Percentiles rank a stretch among this genome's conserved stretches.
Conservation (phyloP, 192 early-diverging fungal species). For the Rhizophagus sp. region DNA sequence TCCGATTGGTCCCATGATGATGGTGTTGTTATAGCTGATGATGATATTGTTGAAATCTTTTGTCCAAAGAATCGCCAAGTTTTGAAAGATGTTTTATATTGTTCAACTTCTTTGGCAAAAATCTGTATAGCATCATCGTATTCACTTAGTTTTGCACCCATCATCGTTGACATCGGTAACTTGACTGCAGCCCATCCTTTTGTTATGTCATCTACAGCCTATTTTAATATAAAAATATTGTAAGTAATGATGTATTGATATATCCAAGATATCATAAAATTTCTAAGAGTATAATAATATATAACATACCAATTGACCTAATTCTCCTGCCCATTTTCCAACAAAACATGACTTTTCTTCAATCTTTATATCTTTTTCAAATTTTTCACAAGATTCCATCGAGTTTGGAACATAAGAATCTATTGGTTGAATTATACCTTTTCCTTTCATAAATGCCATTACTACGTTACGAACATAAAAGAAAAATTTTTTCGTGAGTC, state of each 20-base stretch:
- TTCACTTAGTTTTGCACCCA: not conserved
- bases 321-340: slow-evolving; percentile 25
- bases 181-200: not conserved
- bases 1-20: not conserved
- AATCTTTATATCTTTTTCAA: not conserved
- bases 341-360: slow-evolving; percentile 4
- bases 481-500: not conserved
- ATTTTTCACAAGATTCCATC: not conserved
- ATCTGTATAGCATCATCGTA: slow-evolving; percentile 14
- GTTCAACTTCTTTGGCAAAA: slow-evolving; percentile 25
- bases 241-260: not conserved
- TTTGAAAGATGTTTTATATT: slow-evolving; percentile 24
- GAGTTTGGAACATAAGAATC: not conserved
- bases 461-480: not conserved
- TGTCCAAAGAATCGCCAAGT: slow-evolving; percentile 22
- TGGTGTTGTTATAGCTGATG: not conserved
- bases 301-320: slow-evolving; percentile 23
- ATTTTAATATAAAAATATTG: not conserved
- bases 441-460: slow-evolving; percentile 10
- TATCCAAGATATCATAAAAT: too few relatives aligned
- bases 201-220: slow-evolving; percentile 20
- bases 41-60: not conserved
- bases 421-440: slow-evolving; percentile 4
- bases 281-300: too few relatives aligned
- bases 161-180: not conserved